Evolutionary conservation across 1,284 basidiomycete genomes (phyloP), one percentile per base, ranked within the genome.

Genomic region (Cryptococcus neoformans): DNA sequence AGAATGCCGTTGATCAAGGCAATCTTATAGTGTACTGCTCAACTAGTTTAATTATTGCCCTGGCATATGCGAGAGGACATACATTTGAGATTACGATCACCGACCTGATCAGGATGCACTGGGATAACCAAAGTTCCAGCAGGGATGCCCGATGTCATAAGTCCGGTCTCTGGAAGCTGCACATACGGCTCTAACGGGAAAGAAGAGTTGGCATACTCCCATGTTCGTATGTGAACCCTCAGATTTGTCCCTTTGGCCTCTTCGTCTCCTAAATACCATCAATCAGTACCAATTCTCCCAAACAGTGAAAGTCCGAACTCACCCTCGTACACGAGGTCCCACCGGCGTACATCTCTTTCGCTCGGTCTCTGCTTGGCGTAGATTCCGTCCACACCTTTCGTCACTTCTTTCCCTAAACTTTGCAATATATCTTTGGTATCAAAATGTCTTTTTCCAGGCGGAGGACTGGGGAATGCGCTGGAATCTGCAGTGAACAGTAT

Each of bases 1-100:
- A 81, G 71, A 44, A 84, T 80, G 0, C 85, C 83, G 3, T 81
- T 78, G 48, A 90, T 65, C 14, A 73, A 48, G 0, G 68, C 66
- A 17, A 69, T 70, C 56, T 70, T 69, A 52, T 66, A 62, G 55
- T 74, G 72, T 45, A 63, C 70, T 74, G 49, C 6, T 39, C 41
- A 1, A 14, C 34, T 47, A 37, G 16, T 7, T 40, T 35, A 14
- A 51, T 60, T 44, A 58, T 46, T 39, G 10, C 37, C 42, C 10
- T 14, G 1, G 42, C 12, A 21, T 39, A 11, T 41, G 38, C 17
- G 4, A 61, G 67, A 41, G 21, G 21, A 21, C 21, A 21, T 45
- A 72, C 73, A 57, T 56, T 65, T 65, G 14, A 73, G 51, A 42
- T 61, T 62, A 14, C 57, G 59, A 55, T 72, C 62, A 5, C 55